Evolutionary conservation across 768 basidiomycete species (phyloP).

Genomic region (Naganishia vishniacii): DNA sequence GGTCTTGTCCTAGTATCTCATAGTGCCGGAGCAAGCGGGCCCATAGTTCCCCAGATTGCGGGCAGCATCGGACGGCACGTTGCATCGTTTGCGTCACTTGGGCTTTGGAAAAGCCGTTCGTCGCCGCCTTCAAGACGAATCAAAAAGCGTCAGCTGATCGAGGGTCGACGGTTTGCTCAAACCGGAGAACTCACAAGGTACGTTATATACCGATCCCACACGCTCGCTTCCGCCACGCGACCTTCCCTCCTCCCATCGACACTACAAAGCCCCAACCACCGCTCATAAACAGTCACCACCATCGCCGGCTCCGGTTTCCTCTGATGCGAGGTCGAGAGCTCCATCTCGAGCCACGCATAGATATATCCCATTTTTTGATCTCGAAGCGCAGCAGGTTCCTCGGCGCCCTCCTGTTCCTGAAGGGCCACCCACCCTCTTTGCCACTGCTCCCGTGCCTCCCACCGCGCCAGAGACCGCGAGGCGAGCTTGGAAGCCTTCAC

Average conservation of each 20-base stretch:
- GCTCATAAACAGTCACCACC: constrained; percentile 19
- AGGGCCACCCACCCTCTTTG: constrained; percentile 51
- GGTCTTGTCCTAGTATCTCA: constrained; percentile 2
- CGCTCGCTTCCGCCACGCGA: constrained; percentile 36
- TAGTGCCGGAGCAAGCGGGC: constrained; percentile 15
- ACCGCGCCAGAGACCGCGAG: constrained; percentile 58
- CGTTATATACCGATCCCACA: constrained; percentile 37
- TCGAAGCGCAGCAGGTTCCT: not conserved
- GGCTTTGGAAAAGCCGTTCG: constrained; percentile 20
- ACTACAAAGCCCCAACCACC: constrained; percentile 17
- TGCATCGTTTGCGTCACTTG: constrained; percentile 12
- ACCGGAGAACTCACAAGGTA: constrained; percentile 37
- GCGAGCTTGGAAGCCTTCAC: constrained; percentile 71
- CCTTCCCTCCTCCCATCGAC: constrained; percentile 30
- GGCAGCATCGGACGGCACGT: constrained; percentile 37
- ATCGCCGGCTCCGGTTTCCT: constrained; percentile 22
- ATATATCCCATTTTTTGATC: constrained; percentile 24
- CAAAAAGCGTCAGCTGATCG: not conserved
- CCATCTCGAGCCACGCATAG: constrained; percentile 25
- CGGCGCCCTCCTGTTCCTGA: constrained; percentile 16
- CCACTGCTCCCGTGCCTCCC: constrained; percentile 60
- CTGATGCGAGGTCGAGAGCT: not conserved
- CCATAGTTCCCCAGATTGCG: constrained; percentile 37
- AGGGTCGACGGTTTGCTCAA: not conserved
- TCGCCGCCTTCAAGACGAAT: constrained; percentile 8